Base-by-base conservation (phyloP, 176 grass and related monocot species). In the Oryza brachyantha region DNA sequence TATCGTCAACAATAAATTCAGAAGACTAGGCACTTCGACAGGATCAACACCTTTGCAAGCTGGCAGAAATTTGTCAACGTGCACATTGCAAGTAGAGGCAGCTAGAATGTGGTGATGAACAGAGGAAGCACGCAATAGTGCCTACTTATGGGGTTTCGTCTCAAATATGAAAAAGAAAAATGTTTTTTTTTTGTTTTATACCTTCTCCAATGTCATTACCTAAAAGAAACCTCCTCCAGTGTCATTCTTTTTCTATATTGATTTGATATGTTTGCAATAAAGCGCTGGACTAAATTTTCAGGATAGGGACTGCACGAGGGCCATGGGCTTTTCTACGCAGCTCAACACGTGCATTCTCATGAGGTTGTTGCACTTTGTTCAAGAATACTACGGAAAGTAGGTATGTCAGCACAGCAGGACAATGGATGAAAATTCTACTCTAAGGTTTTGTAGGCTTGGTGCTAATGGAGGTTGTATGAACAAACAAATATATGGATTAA, bases 231-330 rank as follows among this genome's bases (percentile, higher is more conserved):
- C 28, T 62, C 5, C 28, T 63, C 5, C n/a, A 31, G 12, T 63
- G 1, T 63, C 13, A 13, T 29, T 63, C 25, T 28, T 3, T 63
- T 63, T 63, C 29, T 63, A 28, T 63, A 32, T 63, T 32, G 7
- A 37, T 66, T 37, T 43, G 13, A 35, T 8, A 64, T 1, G 16
- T 36, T 36, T 36, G 19, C 63, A 67, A 24, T 37, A 24, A 5
- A 26, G 0, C 36, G 1, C 16, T 55, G 39, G 55, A 28, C 1
- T 59, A 22, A 19, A 5, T 66, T 62, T 90, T 31, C 77, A 90
- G 87, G 66, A 86, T 90, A 71, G 87, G 83, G 75, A 84, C 87
- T 46, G 78, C 87, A 59, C 76, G 57, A 64, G 87, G 87, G 25
- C 87, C 87, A 29, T 90, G 87, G 87, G 26, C 32, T 46, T 89